Evolutionary conservation across 352 stramenopile genomes (phyloP).

Genomic region (Globisporangium uncinulatum): DNA sequence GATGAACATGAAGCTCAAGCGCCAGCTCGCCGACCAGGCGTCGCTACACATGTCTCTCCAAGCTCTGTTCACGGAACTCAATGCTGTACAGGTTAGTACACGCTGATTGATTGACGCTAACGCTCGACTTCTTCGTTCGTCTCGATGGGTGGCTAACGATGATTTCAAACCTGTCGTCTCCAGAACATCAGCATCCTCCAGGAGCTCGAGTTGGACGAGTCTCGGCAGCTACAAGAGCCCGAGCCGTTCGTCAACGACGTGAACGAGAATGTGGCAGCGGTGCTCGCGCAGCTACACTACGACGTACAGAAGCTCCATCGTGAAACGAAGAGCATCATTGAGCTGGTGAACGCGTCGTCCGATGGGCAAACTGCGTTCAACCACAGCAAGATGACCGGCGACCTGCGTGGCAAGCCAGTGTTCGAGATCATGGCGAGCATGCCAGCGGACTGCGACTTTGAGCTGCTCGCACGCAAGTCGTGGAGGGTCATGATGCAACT

Average conservation of each 20-base stretch:
- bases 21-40: constrained; percentile 4
- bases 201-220: not conserved
- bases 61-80: constrained; percentile 7
- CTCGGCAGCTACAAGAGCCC: not conserved
- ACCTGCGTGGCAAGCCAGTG: constrained; percentile 4
- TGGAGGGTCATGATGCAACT: not conserved
- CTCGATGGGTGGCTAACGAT: not conserved
- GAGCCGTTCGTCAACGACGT: not conserved
- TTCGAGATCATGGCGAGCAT: constrained; percentile 11
- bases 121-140: not conserved
- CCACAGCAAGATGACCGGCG: constrained; percentile 3
- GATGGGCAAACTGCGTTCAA: constrained; percentile 2
- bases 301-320: constrained; percentile 5
- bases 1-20: constrained; percentile 7
- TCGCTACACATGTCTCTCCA: constrained; percentile 2
- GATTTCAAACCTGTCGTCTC: not conserved
- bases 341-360: not conserved
- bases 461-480: not conserved
- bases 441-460: constrained; percentile 1
- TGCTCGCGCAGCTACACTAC: not conserved
- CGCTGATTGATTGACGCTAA: not conserved
- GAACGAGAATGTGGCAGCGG: not conserved
- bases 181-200: constrained; percentile 1
- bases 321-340: constrained; percentile 4
- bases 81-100: constrained; percentile 2